A percentile compares a stretch with the other conserved stretches of the same genome.
Evolutionary conservation across 495 filamentous ascomycete species (phyloP).

Genomic region (Choiromyces venosus): DNA sequence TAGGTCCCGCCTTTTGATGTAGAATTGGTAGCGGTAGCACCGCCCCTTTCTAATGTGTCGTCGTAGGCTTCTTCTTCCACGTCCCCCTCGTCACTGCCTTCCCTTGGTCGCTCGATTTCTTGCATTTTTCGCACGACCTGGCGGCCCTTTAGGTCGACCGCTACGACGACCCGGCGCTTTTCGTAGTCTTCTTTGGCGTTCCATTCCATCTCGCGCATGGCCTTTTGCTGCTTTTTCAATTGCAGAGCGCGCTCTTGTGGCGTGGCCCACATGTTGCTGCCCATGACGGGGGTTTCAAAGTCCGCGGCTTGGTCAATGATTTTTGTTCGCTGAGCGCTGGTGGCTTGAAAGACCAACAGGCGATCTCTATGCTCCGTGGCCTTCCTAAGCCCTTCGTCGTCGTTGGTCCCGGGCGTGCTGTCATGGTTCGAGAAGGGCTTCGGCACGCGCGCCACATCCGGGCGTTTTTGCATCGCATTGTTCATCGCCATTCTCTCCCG

Average conservation of each 20-base stretch:
- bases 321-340: conserved; percentile 80
- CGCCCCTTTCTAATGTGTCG: conserved; percentile 25
- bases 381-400: conserved; percentile 50
- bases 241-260: conserved; percentile 81
- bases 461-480: conserved; percentile 57
- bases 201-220: conserved; percentile 83
- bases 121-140: conserved; percentile 73
- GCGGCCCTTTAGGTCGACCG: conserved; percentile 71
- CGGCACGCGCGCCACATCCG: conserved; percentile 55
- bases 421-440: conserved; percentile 49
- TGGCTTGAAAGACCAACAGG: conserved; percentile 74
- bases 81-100: conserved; percentile 49
- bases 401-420: conserved; percentile 45
- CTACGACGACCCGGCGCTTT: conserved; percentile 80
- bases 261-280: conserved; percentile 76
- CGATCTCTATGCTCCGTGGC: conserved; percentile 76
- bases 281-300: conserved; percentile 66
- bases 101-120: conserved; percentile 51
- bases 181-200: conserved; percentile 87
- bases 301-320: conserved; percentile 92
- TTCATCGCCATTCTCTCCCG: conserved; percentile 76
- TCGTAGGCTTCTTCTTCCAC: conserved; percentile 37
- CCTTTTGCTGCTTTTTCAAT: conserved; percentile 83
- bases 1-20: conserved; percentile 57
- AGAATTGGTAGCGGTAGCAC: conserved; percentile 23